These are phyloP conservation scores for Mucor saturninus DNA, from an alignment of 371 early-diverging fungal species.

Conservation along the genomic window DNA sequence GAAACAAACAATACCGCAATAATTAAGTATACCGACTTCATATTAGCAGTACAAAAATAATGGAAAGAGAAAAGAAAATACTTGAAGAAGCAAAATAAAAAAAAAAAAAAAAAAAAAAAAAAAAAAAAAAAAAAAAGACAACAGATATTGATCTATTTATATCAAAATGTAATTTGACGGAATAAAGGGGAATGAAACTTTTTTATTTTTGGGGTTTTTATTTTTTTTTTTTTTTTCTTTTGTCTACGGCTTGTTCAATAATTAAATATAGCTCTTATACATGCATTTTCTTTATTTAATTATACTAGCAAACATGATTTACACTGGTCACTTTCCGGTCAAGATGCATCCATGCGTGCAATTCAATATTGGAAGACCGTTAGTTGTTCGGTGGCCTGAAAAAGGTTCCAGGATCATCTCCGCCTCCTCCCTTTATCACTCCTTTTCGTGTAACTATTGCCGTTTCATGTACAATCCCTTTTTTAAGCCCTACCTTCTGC, in stretches of 20 bases:
- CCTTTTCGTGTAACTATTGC: neutral
- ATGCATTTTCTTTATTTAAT: neutral
- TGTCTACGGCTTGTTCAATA: neutral
- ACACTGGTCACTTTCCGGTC: neutral
- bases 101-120: neutral
- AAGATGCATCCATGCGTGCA: neutral
- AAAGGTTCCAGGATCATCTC: neutral
- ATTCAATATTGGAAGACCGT: neutral
- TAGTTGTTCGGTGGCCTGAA: too few species aligned
- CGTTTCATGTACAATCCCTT: neutral
- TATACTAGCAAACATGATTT: too few species aligned
- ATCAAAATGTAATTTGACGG: neutral
- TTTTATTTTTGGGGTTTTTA: neutral
- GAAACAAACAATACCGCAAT: neutral
- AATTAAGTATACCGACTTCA: conserved; percentile 6
- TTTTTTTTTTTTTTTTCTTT: neutral
- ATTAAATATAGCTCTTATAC: neutral
- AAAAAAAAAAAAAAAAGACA: neutral
- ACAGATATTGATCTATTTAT: conserved; percentile 9
- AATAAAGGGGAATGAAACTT: conserved; percentile 18
- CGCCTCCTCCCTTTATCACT: conserved; percentile 1
- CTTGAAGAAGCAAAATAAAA: neutral
- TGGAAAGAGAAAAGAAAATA: neutral
- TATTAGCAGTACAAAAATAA: neutral
- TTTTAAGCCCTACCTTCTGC: neutral